phyloP scores from a whole-genome alignment of 1,139 yeast genomes.

The Yamadazyma taylorii region DNA sequence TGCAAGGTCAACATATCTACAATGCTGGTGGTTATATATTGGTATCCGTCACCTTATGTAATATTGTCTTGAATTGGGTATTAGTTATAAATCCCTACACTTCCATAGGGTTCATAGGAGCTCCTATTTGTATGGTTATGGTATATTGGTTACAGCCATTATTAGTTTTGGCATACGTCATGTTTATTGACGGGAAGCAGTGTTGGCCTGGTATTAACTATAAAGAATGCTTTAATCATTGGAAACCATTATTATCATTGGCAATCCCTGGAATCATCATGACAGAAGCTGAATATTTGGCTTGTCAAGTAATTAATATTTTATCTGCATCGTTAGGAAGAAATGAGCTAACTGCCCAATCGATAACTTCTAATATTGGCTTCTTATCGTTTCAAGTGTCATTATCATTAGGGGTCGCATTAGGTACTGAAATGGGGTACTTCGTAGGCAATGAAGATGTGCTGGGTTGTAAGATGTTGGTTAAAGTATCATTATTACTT shows the following conservation, averaged over 20 bases:
- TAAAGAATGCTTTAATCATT: constrained; percentile 40
- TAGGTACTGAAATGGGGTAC: constrained; percentile 39
- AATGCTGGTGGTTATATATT: constrained; percentile 36
- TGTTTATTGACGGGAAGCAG: constrained; percentile 54
- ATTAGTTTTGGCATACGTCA: constrained; percentile 50
- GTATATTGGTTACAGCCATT: constrained; percentile 63
- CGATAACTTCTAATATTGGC: constrained; percentile 39
- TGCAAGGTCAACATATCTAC: constrained; percentile 38
- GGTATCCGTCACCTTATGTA: constrained; percentile 31
- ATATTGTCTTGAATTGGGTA: constrained; percentile 37
- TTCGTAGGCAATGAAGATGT: constrained; percentile 31
- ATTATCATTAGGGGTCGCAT: constrained; percentile 41
- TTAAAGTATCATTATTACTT: constrained; percentile 20
- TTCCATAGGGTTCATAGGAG: constrained; percentile 54
- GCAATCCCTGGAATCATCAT: constrained; percentile 78
- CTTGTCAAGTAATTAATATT: constrained; percentile 72
- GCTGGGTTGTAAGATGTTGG: constrained; percentile 44
- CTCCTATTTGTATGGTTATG: constrained; percentile 61
- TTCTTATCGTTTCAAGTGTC: constrained; percentile 37
- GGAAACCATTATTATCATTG: constrained; percentile 60
- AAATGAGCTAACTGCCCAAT: constrained; percentile 41
- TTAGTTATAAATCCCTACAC: constrained; percentile 44
- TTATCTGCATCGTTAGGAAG: constrained; percentile 52
- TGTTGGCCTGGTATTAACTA: constrained; percentile 66
- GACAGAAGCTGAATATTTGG: constrained; percentile 81